A percentile compares a stretch with the other conserved stretches of the same genome.
These are phyloP conservation scores for Schoenoplectus triqueter DNA, from an alignment of 202 grass and related monocot genomes.

Conservation along the genomic window DNA sequence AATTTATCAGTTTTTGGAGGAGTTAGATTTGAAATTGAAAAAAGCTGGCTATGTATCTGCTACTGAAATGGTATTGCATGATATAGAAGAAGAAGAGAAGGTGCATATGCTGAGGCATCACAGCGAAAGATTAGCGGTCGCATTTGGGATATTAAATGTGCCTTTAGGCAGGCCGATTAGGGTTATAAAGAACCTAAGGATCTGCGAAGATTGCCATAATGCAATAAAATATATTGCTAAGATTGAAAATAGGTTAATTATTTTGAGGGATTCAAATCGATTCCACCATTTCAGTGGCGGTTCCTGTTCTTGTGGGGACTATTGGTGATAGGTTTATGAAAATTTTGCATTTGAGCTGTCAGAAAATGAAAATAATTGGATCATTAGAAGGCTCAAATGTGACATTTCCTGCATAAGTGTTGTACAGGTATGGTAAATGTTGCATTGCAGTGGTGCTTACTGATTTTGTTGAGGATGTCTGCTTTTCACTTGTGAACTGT, in stretches of 20 bases:
- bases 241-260: conserved; percentile 77
- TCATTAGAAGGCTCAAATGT: conserved; percentile 1
- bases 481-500: not conserved
- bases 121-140: conserved; percentile 82
- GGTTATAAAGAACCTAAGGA: conserved; percentile 85
- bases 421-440: not conserved
- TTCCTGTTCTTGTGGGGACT: conserved; percentile 90
- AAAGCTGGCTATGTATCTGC: conserved; percentile 78
- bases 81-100: conserved; percentile 97
- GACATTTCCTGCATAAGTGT: not conserved
- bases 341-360: not conserved
- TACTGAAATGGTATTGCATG: conserved; percentile 92
- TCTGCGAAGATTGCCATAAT: conserved; percentile 83
- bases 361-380: not conserved
- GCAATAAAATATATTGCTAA: conserved; percentile 84
- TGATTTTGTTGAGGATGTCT: not conserved
- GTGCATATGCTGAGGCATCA: conserved; percentile 86
- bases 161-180: conserved; percentile 72
- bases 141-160: conserved; percentile 89
- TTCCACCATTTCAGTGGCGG: conserved; percentile 96
- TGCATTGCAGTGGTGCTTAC: not conserved
- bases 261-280: conserved; percentile 86
- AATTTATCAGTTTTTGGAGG: conserved; percentile 82
- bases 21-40: conserved; percentile 74
- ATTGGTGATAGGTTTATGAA: conserved; percentile 56